Evolutionary conservation across 192 early-diverging fungal species (phyloP), one percentile per base, ranked within the genome.

Genomic region (Coemansia guatemalensis): DNA sequence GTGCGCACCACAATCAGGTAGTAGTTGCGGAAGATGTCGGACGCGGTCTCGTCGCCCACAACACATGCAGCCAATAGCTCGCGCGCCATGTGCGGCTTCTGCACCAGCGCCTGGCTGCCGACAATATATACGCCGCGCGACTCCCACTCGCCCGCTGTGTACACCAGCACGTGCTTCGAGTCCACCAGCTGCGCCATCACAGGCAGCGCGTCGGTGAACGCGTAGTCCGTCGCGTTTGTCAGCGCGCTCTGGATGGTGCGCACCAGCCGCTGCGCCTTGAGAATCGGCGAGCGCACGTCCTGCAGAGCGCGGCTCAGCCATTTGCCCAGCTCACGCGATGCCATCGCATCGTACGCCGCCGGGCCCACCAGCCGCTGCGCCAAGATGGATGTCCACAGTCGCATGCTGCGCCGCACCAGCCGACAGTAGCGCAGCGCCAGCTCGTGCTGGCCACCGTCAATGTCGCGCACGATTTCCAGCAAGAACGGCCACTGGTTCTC

Each of bases 401-500:
- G 69, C 66, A 75, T 68, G 22, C 65, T 64, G 25, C 72, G 64
- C 22, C 58, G 57, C 48, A 71, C 65, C 58, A 71, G 82, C 65
- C 80, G 70, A 83, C 92, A 93, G 39, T 92, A 93, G 59, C 91
- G 86, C 64, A 84, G 72, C 6, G 90, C 90, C 51, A 87, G 84
- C 65, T 92, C 89, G 29, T 83, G 67, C 53, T 92, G 87, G 6
- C 89, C 89, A 33, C 88, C 90, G 27, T 90, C 86, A 53, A 93
- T 88, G 29, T 83, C 67, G 18, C 81, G 84, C 49, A 90, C 89
- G 9, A 94, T 78, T 12, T 80, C 80, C 33, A 83, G 84, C 55
- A 93, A 59, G 54, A 89, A 90, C n/a, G 88, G 82, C 92, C 92
- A 95, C 67, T 94, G 92, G 59, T 76, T 85, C 64, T 93, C 90